Evolutionary conservation across 169 alveolate species (phyloP), one percentile per base, ranked within the genome.

Genomic region (Plasmodium blacklocki): DNA sequence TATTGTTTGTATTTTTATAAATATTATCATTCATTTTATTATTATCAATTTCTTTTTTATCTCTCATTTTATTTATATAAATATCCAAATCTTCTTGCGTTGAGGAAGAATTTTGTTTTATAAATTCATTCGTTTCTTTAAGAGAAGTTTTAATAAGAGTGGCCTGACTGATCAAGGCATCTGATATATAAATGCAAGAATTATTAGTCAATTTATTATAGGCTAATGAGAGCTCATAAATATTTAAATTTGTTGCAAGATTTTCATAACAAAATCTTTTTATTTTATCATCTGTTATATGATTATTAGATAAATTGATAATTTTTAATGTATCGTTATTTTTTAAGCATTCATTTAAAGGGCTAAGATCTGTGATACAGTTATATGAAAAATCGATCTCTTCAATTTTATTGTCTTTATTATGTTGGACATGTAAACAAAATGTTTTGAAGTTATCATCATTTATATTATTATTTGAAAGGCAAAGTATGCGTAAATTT

Each of bases 301-400:
- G 49, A 43, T 76, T 76, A 29, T 63, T 62, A 47, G 89, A 76
- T 14, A 76, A 29, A 29, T 76, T 76, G n/a, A 76, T 64, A 11
- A 76, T 49, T 21, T 64, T 62, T 58, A 76, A 64, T n/a, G 68
- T 64, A 39, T 62, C 5, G n/a, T 76, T 76, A 64, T 76, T 39
- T 64, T 50, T 45, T 76, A 76, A 62, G 15, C 70, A 26, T 76
- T 76, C 89, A 70, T 70, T 76, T 52, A 64, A 56, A 0, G 8
- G 5, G 39, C 26, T 43, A 21, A 76, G 39, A n/a, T 64, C 19
- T 11, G 89, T 47, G 49, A 76, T 76, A 11, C n/a, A 3, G 26
- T 76, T 76, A 29, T 64, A 23, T 9, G 89, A 76, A 21, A 76
- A 64, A 64, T 76, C 75, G 23, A 76, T 76, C 14, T 68, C 76